Percentiles rank a stretch among this genome's conserved stretches.
Evolutionary conservation across 2,329 filamentous ascomycete species (phyloP).

Genomic region (Aspergillus calidoustus): DNA sequence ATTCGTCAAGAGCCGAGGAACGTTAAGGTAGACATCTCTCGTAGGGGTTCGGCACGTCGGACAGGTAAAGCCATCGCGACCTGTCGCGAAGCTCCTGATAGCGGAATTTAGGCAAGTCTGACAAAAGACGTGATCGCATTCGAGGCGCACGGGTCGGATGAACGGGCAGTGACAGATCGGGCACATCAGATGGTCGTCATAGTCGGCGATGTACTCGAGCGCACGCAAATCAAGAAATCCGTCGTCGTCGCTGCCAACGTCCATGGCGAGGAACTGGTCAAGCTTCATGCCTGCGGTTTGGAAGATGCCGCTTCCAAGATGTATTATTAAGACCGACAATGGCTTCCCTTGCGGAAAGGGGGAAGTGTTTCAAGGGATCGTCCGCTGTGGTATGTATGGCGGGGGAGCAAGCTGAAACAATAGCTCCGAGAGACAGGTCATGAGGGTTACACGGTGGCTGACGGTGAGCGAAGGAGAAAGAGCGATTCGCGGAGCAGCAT

Average conservation of each 20-base stretch:
- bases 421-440: slow-evolving; percentile 26
- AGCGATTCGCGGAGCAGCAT: background rate
- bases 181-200: slow-evolving; percentile 66
- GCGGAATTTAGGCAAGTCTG: slow-evolving; percentile 59
- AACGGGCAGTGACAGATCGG: slow-evolving; percentile 68
- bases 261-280: slow-evolving; percentile 37
- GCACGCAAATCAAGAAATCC: slow-evolving; percentile 57
- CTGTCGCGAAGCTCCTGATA: slow-evolving; percentile 43
- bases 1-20: slow-evolving; percentile 61
- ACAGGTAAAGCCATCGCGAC: slow-evolving; percentile 51
- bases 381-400: slow-evolving; percentile 20
- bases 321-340: background rate
- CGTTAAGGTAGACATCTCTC: slow-evolving; percentile 43
- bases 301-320: background rate
- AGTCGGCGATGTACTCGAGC: slow-evolving; percentile 61
- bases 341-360: slow-evolving; percentile 1
- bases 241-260: slow-evolving; percentile 33
- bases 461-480: slow-evolving; percentile 11
- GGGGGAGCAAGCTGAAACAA: slow-evolving; percentile 29
- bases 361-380: slow-evolving; percentile 21
- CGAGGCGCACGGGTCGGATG: slow-evolving; percentile 60
- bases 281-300: slow-evolving; percentile 33
- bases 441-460: slow-evolving; percentile 28
- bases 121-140: slow-evolving; percentile 69
- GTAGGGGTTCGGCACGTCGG: slow-evolving; percentile 61